Base-by-base conservation (phyloP, 2,329 filamentous ascomycete species). In the Catunica adiposa region DNA sequence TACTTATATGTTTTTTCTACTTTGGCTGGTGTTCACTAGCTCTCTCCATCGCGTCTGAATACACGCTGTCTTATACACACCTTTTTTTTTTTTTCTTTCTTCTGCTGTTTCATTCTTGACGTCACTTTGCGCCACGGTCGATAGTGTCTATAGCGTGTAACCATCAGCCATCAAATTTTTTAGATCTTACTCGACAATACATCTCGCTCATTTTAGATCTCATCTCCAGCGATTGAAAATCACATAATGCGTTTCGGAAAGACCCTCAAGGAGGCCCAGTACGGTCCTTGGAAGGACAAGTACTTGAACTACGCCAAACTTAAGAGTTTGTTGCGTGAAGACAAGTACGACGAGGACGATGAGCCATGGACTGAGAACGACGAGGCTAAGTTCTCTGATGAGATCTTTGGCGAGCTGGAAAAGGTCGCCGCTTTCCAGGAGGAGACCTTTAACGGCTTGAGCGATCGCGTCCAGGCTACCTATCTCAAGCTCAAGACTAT, bases 221-320 rank as follows among this genome's bases (percentile, higher is more conserved):
- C 15, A 9, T 7, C 44, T 31, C 17, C 50, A 26, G 15, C 15
- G 2, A 40, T 17, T n/a, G 40, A 3, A 23, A 7, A 7, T 9
- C 34, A 17, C 64, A 73, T 59, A 52, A 97, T 98, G 92, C 85
- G 88, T 64, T 98, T 96, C 74, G 90, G 90, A 60, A 87, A 83
- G 72, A 96, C 88, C 53, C 78, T 98, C 59, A 80, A 82, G 64
- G 79, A 80, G 64, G 82, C 86, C 58, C 75, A 86, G 63, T 92
- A 97, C 68, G 71, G 78, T 62, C 88, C 89, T 65, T 98, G 90
- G 90, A 86, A 84, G 69, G 86, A 84, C 67, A 79, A 94, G 65
- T 97, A 98, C 73, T 87, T 98, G 66, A 89, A 97, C 73, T 98
- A 98, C 70, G 73, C 78, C 63, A 95, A 90, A 76, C 82, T 98